Conservation (phyloP, 176 grass and related monocot genomes). For the Aegilops sharonensis region DNA sequence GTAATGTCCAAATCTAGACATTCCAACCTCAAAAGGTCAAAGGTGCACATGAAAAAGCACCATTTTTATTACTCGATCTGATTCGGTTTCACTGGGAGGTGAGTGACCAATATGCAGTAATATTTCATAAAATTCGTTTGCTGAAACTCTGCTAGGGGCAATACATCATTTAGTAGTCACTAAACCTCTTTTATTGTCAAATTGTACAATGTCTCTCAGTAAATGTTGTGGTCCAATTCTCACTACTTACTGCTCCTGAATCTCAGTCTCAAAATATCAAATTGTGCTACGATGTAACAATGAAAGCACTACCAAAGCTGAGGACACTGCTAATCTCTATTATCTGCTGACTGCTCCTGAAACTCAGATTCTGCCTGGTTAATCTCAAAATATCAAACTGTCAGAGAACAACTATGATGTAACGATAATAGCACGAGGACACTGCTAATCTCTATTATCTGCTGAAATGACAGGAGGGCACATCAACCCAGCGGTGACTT, state of each 20-base stretch:
- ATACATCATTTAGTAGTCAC: neutral
- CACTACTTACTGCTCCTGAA: neutral
- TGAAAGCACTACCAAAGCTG: neutral
- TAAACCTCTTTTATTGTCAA: neutral
- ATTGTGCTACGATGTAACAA: neutral
- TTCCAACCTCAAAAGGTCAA: neutral
- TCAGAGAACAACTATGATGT: neutral
- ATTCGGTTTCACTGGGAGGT: neutral
- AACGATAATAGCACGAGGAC: neutral
- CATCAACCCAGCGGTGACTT: slow-evolving; percentile 93
- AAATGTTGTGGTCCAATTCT: neutral
- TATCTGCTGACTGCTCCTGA: neutral
- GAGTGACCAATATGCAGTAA: neutral
- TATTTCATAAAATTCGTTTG: neutral
- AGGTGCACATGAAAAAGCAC: neutral
- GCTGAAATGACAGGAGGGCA: slow-evolving; percentile 62
- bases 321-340: slow-evolving; percentile 17
- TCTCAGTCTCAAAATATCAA: neutral
- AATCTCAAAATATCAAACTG: neutral
- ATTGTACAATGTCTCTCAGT: neutral
- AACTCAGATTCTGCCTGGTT: neutral
- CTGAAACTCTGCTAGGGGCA: neutral
- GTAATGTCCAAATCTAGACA: neutral
- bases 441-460: slow-evolving; percentile 18
- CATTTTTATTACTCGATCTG: neutral